Conservation (phyloP, 176 grass and related monocot species). For the Dactylis glomerata region DNA sequence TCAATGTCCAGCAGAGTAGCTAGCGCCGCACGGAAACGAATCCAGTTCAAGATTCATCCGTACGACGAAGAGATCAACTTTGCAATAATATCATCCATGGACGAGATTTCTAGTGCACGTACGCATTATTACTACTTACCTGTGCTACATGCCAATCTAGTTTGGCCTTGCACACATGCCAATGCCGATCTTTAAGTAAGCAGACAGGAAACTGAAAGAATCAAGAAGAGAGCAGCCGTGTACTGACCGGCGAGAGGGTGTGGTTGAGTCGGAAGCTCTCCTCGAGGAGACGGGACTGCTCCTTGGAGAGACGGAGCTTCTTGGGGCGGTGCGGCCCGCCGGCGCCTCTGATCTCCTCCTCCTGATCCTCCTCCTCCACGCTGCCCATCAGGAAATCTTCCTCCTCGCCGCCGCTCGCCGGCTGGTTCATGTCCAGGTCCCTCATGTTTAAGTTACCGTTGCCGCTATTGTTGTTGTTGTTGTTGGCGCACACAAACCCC, state of each 20-base stretch:
- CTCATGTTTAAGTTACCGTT: slow-evolving; percentile 38
- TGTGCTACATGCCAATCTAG: neutral
- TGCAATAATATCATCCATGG: neutral
- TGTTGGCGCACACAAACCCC: slow-evolving; percentile 39
- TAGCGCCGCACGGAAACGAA: neutral
- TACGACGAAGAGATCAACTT: neutral
- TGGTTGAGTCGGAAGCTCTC: slow-evolving; percentile 93
- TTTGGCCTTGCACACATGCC: neutral
- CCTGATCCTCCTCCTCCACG: slow-evolving; percentile 81
- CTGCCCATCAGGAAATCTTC: slow-evolving; percentile 74
- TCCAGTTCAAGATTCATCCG: slow-evolving; percentile 21
- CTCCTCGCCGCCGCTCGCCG: slow-evolving; percentile 75
- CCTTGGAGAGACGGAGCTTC: slow-evolving; percentile 92
- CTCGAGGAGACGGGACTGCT: slow-evolving; percentile 84
- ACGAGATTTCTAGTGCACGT: slow-evolving; percentile 10
- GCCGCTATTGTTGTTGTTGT: neutral
- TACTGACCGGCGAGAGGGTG: slow-evolving; percentile 74
- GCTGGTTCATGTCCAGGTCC: slow-evolving; percentile 95
- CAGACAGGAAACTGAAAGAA: neutral
- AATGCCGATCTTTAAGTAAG: neutral
- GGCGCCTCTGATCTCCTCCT: slow-evolving; percentile 47
- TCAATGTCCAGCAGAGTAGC: neutral
- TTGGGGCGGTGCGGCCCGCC: slow-evolving; percentile 59
- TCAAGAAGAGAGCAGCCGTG: neutral
- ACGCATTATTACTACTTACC: neutral